These are phyloP conservation scores for Leccinum imitatum DNA, from an alignment of 768 basidiomycete genomes.

Conservation along the genomic window DNA sequence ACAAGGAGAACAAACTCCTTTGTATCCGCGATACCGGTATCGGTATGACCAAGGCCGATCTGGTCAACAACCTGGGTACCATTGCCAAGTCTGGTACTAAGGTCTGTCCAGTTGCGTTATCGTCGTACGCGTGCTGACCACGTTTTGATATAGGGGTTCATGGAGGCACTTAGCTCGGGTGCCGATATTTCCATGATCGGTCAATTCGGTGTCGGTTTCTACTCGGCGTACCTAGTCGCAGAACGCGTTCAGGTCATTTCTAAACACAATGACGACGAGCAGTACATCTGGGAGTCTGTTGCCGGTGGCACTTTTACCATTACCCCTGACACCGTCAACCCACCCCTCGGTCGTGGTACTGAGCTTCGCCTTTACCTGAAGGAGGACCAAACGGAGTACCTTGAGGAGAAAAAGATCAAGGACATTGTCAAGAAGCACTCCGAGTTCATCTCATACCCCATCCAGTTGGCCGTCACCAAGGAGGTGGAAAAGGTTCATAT, in stretches of 20 bases:
- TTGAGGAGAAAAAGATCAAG: constrained; percentile 99
- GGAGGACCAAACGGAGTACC: constrained; percentile 98
- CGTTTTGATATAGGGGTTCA: constrained; percentile 72
- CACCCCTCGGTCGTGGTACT: constrained; percentile 89
- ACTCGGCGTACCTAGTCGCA: constrained; percentile 98
- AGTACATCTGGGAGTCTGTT: constrained; percentile 99
- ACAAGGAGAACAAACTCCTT: constrained; percentile 94
- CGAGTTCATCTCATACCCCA: constrained; percentile 99
- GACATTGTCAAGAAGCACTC: constrained; percentile 99
- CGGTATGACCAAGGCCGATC: constrained; percentile 99
- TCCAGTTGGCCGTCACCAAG: constrained; percentile 97
- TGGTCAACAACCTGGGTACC: constrained; percentile 98
- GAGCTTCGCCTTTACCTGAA: constrained; percentile 92
- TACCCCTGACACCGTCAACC: constrained; percentile 88
- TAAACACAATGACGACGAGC: constrained; percentile 99
- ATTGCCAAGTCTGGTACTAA: constrained; percentile 95
- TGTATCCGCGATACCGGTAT: constrained; percentile 72
- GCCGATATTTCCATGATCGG: constrained; percentile 96
- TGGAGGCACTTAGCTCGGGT: constrained; percentile 93
- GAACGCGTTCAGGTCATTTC: constrained; percentile 98
- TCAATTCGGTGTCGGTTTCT: constrained; percentile 99
- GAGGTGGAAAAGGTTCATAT: constrained; percentile 92
- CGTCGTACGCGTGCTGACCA: constrained; percentile 10
- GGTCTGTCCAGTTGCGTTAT: constrained; percentile 38
- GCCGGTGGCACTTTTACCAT: constrained; percentile 99